Evolutionary conservation across 139 green algal species (phyloP).

Genomic region (Closterium sp.): DNA sequence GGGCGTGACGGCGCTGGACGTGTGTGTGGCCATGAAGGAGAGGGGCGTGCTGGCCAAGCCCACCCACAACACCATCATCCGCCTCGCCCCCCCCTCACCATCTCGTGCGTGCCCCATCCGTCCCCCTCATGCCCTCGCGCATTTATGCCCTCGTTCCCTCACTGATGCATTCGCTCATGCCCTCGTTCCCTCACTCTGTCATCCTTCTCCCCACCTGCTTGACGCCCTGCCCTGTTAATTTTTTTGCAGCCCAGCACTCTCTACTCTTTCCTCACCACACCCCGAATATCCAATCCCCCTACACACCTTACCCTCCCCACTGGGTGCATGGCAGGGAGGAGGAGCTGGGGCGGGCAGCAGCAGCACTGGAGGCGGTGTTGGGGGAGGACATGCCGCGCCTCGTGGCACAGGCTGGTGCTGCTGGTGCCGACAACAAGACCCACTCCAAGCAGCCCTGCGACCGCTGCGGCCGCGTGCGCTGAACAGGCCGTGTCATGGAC

Average conservation of each 20-base stretch:
- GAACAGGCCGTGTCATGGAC: too few relatives aligned
- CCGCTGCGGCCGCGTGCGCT: constrained; percentile 25
- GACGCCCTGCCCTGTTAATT: too few relatives aligned
- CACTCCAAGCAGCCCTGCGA: constrained; percentile 13
- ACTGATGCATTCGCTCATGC: too few relatives aligned
- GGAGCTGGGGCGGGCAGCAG: constrained; percentile 38
- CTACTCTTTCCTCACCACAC: background rate
- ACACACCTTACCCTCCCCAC: background rate
- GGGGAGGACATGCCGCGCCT: constrained; percentile 40
- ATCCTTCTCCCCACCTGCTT: background rate
- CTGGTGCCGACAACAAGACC: background rate
- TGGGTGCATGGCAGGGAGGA: constrained; percentile 12
- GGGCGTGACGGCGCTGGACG: constrained; percentile 71
- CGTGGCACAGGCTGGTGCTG: background rate
- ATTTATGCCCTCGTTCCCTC: background rate
- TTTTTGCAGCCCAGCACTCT: too few relatives aligned
- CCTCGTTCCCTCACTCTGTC: background rate
- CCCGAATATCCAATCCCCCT: background rate
- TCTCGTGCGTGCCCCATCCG: constrained; percentile 11
- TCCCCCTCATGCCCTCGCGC: background rate
- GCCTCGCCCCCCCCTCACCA: constrained; percentile 62
- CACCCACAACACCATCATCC: constrained; percentile 92
- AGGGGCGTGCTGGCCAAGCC: constrained; percentile 78
- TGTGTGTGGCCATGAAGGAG: constrained; percentile 85
- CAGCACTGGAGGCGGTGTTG: constrained; percentile 41